These are phyloP conservation scores for Colletotrichum sp. DNA, from an alignment of 2,329 filamentous ascomycete genomes.

Conservation along the genomic window DNA sequence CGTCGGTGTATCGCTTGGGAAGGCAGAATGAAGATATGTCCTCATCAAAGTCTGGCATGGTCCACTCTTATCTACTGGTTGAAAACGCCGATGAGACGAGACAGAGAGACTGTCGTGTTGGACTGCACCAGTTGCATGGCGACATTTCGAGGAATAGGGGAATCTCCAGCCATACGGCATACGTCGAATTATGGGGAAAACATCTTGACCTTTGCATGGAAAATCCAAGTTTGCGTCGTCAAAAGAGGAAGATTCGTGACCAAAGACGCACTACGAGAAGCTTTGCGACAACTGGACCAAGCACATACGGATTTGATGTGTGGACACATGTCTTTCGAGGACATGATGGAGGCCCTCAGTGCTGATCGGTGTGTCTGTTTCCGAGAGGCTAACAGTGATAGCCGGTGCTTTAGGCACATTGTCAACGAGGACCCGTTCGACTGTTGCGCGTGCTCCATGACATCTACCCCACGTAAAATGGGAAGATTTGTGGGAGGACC, in stretches of 20 bases:
- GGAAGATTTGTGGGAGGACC: neutral
- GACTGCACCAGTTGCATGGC: neutral
- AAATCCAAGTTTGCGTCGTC: neutral
- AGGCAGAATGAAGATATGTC: neutral
- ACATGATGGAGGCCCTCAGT: neutral
- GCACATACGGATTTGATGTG: neutral
- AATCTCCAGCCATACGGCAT: neutral
- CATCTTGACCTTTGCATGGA: neutral
- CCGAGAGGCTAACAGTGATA: neutral
- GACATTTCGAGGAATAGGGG: neutral
- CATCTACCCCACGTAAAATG: accelerated
- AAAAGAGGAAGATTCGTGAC: neutral
- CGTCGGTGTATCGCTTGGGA: neutral
- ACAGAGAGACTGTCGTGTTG: accelerated
- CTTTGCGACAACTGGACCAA: neutral
- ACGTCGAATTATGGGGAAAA: neutral
- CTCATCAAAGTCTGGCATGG: neutral
- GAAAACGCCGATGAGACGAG: accelerated
- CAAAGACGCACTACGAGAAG: neutral
- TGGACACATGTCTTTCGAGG: neutral
- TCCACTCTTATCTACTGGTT: neutral
- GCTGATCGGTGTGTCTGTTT: neutral
- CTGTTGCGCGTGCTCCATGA: neutral
- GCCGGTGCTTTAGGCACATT: neutral
- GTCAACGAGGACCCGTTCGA: accelerated